These are phyloP conservation scores for Trametes versicolor DNA, from an alignment of 1,284 basidiomycete genomes.

Conservation along the genomic window DNA sequence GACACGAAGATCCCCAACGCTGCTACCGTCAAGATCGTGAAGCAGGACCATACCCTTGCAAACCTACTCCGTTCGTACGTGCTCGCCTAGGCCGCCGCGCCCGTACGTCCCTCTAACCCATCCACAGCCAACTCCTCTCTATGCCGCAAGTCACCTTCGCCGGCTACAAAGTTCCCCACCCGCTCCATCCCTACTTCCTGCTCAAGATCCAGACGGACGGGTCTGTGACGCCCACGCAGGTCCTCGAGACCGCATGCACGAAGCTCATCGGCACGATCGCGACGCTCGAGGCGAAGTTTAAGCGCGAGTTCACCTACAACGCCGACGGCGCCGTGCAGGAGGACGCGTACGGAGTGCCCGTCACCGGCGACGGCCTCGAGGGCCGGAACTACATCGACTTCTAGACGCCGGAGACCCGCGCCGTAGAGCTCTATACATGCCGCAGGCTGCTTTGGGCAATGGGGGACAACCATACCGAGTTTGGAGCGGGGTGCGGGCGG, in stretches of 20 bases:
- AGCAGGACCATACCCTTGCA: slow-evolving; percentile 97
- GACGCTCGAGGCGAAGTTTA: slow-evolving; percentile 76
- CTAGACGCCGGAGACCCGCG: slow-evolving; percentile 6
- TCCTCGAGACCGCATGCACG: slow-evolving; percentile 87
- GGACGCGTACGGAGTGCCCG: slow-evolving; percentile 65
- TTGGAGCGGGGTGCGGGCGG: background rate
- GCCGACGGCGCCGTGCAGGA: slow-evolving; percentile 63
- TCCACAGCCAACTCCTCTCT: slow-evolving; percentile 82
- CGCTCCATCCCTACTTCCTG: slow-evolving; percentile 92
- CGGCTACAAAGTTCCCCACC: slow-evolving; percentile 98
- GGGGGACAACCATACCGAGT: background rate
- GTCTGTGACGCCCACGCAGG: slow-evolving; percentile 81
- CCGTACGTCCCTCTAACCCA: slow-evolving; percentile 2
- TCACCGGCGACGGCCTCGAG: slow-evolving; percentile 47
- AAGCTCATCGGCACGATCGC: slow-evolving; percentile 84
- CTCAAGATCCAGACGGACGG: slow-evolving; percentile 98
- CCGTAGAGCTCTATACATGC: background rate
- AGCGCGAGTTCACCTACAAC: slow-evolving; percentile 79
- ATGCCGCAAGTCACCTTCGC: slow-evolving; percentile 93
- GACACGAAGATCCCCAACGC: slow-evolving; percentile 99
- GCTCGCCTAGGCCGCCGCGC: background rate
- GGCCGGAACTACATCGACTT: slow-evolving; percentile 78
- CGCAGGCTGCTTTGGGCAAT: background rate
- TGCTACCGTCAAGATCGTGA: slow-evolving; percentile 92
- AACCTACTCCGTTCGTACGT: slow-evolving; percentile 96